Conservation (phyloP, 2,329 filamentous ascomycete species). For the Claviceps purpurea region DNA sequence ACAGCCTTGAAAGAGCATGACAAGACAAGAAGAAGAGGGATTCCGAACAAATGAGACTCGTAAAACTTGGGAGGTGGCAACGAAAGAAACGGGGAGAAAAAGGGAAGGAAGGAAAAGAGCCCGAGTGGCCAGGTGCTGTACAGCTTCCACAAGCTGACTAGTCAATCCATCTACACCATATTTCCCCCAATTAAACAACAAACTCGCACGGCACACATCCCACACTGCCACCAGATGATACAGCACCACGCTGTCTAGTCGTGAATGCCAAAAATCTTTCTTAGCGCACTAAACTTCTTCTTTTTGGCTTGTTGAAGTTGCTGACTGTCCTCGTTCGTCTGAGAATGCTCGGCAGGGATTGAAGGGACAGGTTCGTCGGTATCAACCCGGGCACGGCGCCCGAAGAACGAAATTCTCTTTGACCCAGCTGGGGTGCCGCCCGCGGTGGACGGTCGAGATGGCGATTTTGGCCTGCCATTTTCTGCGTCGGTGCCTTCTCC, state of each 20-base stretch:
- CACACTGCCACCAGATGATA: slow-evolving; percentile 2
- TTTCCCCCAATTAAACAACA: not conserved
- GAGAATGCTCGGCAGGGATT: not conserved
- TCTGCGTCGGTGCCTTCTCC: slow-evolving; percentile 17
- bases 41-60: no score
- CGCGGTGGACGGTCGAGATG: slow-evolving; percentile 22
- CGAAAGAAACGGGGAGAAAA: no score
- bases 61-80: no score
- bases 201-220: not conserved
- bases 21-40: no score
- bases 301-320: slow-evolving; percentile 24
- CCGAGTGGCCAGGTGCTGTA: not conserved
- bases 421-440: slow-evolving; percentile 12
- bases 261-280: slow-evolving; percentile 47
- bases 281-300: slow-evolving; percentile 56
- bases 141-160: not conserved
- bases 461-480: slow-evolving; percentile 13
- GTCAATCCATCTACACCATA: not conserved
- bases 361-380: slow-evolving; percentile 6
- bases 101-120: no score
- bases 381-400: slow-evolving; percentile 14
- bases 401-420: slow-evolving; percentile 17
- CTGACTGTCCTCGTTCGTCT: not conserved
- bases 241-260: slow-evolving; percentile 21
- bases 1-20: no score